Conservation (phyloP, 1,284 basidiomycete genomes). For the Sutorius eximius region DNA sequence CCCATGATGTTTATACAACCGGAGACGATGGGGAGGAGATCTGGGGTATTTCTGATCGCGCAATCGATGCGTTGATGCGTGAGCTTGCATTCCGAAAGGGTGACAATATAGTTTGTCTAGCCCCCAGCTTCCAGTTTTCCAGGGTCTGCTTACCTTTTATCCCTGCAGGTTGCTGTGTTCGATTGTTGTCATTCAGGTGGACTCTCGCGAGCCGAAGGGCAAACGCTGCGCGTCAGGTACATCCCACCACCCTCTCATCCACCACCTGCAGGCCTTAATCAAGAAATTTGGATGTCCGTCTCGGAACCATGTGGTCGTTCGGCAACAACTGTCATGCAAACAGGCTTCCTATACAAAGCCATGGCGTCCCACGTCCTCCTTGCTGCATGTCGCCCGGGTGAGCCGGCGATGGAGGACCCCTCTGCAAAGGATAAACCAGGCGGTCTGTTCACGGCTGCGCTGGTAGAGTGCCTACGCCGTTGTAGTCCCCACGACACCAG, state of each 20-base stretch:
- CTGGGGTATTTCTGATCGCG: conserved; percentile 45
- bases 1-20: conserved; percentile 49
- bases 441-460: conserved; percentile 25
- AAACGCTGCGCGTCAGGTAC: conserved; percentile 8
- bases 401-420: conserved; percentile 14
- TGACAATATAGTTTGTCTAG: conserved; percentile 48
- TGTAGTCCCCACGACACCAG: conserved; percentile 17
- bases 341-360: conserved; percentile 18
- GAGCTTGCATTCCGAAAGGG: conserved; percentile 54
- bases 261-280: conserved; percentile 18
- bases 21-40: conserved; percentile 41
- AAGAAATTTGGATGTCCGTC: conserved; percentile 9
- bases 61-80: conserved; percentile 50
- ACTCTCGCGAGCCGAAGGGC: conserved; percentile 10
- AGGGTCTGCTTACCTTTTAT: background rate
- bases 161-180: conserved; percentile 14
- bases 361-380: conserved; percentile 25
- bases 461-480: conserved; percentile 17
- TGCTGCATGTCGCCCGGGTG: conserved; percentile 23
- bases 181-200: conserved; percentile 28
- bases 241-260: conserved; percentile 8
- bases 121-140: background rate
- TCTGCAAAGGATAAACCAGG: conserved; percentile 6
- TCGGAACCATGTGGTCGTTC: conserved; percentile 8
- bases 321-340: conserved; percentile 6